Conservation (phyloP, 345 rosid genomes). For the Rubroshorea leprosula region DNA sequence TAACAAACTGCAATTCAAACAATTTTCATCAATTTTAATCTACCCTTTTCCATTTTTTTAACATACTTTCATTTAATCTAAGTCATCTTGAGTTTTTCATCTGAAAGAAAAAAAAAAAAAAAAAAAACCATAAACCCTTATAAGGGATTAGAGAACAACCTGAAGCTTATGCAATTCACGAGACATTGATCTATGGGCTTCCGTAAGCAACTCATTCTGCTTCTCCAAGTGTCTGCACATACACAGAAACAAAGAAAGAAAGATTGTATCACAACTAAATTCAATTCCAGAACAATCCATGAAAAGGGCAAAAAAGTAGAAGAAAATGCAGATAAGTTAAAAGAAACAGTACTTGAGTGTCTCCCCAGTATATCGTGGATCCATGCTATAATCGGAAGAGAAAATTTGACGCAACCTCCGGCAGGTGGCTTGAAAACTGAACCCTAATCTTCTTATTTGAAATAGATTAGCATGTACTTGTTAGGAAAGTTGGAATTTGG, state of each 20-base stretch:
- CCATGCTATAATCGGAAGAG: conserved; percentile 25
- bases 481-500: too few species aligned
- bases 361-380: conserved; percentile 28
- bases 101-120: not conserved
- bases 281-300: not conserved
- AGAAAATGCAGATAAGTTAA: not conserved
- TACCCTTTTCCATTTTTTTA: not conserved
- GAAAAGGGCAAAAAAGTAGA: not conserved
- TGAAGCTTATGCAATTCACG: conserved; percentile 50
- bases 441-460: too few species aligned
- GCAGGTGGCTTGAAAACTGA: too few species aligned
- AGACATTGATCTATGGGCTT: conserved; percentile 33
- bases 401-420: too few species aligned
- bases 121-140: not conserved
- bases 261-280: not conserved
- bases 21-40: not conserved
- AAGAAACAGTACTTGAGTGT: conserved; percentile 22
- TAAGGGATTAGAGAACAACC: conserved; percentile 21
- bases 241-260: not conserved
- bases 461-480: too few species aligned
- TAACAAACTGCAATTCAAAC: too few species aligned
- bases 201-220: conserved; percentile 47
- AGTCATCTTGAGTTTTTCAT: too few species aligned
- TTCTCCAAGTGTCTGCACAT: conserved; percentile 48
- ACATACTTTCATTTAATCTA: not conserved